These are phyloP conservation scores for Tinospora cordifolia DNA, from an alignment of 164 flowering plant genomes.

Conservation along the genomic window DNA sequence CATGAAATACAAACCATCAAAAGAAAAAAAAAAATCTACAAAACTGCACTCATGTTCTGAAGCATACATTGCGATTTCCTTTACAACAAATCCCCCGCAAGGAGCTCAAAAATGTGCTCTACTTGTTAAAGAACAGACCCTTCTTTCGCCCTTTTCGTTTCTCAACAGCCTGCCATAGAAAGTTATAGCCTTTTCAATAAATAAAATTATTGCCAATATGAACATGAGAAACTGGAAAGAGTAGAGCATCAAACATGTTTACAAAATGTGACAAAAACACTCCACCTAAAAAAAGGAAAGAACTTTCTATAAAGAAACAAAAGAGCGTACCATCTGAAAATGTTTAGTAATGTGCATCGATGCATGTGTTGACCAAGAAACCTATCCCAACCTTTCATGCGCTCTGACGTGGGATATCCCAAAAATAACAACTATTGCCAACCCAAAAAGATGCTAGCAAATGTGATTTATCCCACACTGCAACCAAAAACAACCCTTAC, in stretches of 20 bases:
- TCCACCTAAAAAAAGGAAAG: neutral
- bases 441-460: too few relatives aligned
- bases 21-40: constrained; percentile 14
- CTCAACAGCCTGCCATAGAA: constrained; percentile 48
- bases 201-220: neutral
- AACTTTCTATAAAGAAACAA: too few relatives aligned
- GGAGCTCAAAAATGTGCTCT: constrained; percentile 12
- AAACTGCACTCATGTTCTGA: constrained; percentile 7
- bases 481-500: too few relatives aligned
- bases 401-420: too few relatives aligned
- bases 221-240: neutral
- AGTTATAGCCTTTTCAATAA: neutral
- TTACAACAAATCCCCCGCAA: constrained; percentile 12
- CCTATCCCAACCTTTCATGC: too few relatives aligned
- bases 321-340: too few relatives aligned
- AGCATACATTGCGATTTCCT: constrained; percentile 8
- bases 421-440: too few relatives aligned
- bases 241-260: neutral
- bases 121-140: constrained; percentile 45
- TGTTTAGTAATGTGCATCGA: too few relatives aligned
- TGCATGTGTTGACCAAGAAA: too few relatives aligned
- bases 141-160: constrained; percentile 52
- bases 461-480: too few relatives aligned
- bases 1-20: neutral
- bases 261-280: neutral